phyloP scores from a whole-genome alignment of 1,284 basidiomycete species.

The Boletus mariae region DNA sequence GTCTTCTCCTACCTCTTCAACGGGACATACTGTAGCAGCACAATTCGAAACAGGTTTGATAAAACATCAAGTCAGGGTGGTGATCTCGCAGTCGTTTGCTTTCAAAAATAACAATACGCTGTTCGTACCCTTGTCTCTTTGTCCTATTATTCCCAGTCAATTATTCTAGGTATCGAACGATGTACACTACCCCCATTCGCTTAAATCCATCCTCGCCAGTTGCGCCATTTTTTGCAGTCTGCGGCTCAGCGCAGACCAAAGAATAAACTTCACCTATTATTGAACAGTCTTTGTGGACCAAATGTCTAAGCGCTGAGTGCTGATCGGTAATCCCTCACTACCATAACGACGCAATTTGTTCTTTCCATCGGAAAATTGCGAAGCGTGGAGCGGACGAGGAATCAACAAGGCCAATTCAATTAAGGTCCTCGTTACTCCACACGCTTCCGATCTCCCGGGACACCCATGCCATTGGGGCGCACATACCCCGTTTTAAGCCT shows the following conservation, averaged over 20 bases:
- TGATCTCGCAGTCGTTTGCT: neutral
- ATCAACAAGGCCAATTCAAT: slow-evolving; percentile 10
- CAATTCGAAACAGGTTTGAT: neutral
- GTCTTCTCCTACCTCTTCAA: neutral
- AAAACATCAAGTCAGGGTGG: neutral
- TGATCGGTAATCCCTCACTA: neutral
- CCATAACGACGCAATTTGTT: slow-evolving; percentile 10
- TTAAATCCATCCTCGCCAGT: neutral
- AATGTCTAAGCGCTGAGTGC: neutral
- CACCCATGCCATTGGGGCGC: slow-evolving; percentile 7
- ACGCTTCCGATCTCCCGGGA: slow-evolving; percentile 7
- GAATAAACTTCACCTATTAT: neutral
- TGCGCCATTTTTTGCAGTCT: neutral
- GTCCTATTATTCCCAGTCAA: neutral
- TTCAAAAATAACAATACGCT: neutral
- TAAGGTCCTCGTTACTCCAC: slow-evolving; percentile 1
- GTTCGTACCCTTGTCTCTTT: neutral
- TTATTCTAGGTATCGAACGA: neutral
- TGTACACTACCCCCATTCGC: neutral
- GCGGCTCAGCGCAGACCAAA: neutral
- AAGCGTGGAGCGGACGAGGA: slow-evolving; percentile 12
- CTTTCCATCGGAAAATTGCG: slow-evolving; percentile 15
- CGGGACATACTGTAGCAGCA: neutral
- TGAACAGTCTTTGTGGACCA: neutral
- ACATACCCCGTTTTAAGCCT: slow-evolving; percentile 14